These are phyloP conservation scores for Hanseniaspora vineae DNA, from an alignment of 805 yeast genomes.

Conservation along the genomic window DNA sequence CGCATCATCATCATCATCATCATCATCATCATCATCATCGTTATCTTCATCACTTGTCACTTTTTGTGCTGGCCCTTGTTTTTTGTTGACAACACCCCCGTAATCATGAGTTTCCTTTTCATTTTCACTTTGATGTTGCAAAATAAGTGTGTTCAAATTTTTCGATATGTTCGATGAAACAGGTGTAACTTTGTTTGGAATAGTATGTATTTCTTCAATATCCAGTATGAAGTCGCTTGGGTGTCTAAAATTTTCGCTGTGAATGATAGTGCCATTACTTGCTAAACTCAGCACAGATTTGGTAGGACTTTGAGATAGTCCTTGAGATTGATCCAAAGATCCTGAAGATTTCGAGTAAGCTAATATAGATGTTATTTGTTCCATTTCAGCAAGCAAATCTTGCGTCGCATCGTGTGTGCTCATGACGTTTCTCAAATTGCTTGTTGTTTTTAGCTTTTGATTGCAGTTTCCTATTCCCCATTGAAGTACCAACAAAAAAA, in stretches of 20 bases:
- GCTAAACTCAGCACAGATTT: not conserved
- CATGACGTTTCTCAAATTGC: not conserved
- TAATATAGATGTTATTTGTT: not conserved
- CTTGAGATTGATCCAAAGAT: not conserved
- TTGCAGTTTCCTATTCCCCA: too few species aligned
- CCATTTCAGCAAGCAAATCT: not conserved
- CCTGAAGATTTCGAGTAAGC: not conserved
- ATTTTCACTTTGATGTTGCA: too few species aligned
- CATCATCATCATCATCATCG: too few species aligned
- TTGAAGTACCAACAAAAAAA: too few species aligned
- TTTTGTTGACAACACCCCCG: too few species aligned
- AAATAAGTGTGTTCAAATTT: too few species aligned
- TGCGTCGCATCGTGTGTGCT: not conserved
- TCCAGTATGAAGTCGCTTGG: not conserved
- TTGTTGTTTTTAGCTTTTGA: not conserved
- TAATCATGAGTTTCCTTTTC: too few species aligned
- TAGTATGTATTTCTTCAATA: not conserved
- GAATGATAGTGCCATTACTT: not conserved
- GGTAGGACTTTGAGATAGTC: not conserved
- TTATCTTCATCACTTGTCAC: too few species aligned
- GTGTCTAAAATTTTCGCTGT: not conserved
- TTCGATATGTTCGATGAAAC: too few species aligned
- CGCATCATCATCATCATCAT: too few species aligned
- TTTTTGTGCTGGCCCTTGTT: too few species aligned
- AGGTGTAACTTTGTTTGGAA: not conserved